Conservation (phyloP, 2,329 filamentous ascomycete species). For the Exophiala aquamarina region DNA sequence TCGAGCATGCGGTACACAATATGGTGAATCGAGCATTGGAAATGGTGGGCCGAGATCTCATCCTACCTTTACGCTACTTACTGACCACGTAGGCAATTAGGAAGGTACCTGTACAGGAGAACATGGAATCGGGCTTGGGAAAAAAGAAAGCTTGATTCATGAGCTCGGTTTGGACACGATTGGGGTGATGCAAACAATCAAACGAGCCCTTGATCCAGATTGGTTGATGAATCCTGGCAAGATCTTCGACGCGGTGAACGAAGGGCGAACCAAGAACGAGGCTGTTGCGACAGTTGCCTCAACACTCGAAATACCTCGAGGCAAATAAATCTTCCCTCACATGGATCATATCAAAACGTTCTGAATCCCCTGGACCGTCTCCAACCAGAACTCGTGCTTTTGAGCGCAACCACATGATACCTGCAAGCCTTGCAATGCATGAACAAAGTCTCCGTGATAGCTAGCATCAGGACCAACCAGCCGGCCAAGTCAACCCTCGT, state of each 20-base stretch:
- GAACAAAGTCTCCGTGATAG: no score
- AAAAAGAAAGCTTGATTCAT: conserved; percentile 75
- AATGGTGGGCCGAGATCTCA: conserved; percentile 78
- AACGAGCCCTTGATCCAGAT: conserved; percentile 75
- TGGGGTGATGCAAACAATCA: conserved; percentile 80
- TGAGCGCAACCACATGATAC: no score
- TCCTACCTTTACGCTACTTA: conserved; percentile 44
- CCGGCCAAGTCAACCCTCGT: no score
- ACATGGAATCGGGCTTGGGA: conserved; percentile 81
- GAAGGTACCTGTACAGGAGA: conserved; percentile 57
- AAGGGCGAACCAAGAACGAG: conserved; percentile 6
- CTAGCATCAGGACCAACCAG: no score
- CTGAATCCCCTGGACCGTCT: no score
- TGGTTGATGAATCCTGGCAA: conserved; percentile 94
- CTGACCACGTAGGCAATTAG: conserved; percentile 49
- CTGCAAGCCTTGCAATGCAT: no score
- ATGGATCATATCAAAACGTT: no score
- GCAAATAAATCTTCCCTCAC: no score
- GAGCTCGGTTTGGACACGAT: conserved; percentile 81
- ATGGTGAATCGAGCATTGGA: conserved; percentile 90
- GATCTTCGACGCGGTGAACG: conserved; percentile 68
- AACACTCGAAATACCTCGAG: conserved; percentile 14
- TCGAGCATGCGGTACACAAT: conserved; percentile 78
- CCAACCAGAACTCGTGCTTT: no score
- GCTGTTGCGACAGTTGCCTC: conserved; percentile 21